A percentile compares a stretch with the other conserved stretches of the same genome.
These are phyloP conservation scores for Chaetomium globosum DNA, from an alignment of 2,329 filamentous ascomycete genomes.

Conservation along the genomic window DNA sequence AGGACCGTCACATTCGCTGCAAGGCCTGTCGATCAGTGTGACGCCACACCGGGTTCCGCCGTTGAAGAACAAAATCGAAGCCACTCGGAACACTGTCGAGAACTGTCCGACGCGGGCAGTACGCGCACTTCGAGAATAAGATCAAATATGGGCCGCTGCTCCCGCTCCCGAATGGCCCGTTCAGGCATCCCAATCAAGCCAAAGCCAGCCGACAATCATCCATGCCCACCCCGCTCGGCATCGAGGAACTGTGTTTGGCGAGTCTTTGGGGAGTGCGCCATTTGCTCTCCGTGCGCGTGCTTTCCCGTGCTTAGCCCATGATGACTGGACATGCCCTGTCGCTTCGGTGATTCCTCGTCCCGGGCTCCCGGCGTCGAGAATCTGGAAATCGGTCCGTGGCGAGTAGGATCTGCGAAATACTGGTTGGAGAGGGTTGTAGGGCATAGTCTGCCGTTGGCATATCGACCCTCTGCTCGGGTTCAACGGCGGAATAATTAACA, in stretches of 20 bases:
- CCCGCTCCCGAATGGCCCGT: not conserved
- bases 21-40: not conserved
- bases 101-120: not conserved
- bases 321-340: not conserved
- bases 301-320: not conserved
- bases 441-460: too few relatives aligned
- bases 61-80: not conserved
- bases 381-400: slow-evolving; percentile 1
- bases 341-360: not conserved
- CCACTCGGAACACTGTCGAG: not conserved
- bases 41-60: not conserved
- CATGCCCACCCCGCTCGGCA: not conserved
- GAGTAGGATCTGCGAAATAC: not conserved
- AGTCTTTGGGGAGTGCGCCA: not conserved
- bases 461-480: too few relatives aligned
- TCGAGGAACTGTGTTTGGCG: not conserved
- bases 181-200: not conserved
- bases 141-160: not conserved
- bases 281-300: not conserved
- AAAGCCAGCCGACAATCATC: not conserved
- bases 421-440: not conserved
- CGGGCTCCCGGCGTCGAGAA: not conserved
- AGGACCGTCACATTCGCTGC: not conserved
- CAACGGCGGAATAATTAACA: too few relatives aligned
- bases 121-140: not conserved